Base-by-base conservation (phyloP, 2,329 filamentous ascomycete species). In the Nemania serpens region DNA sequence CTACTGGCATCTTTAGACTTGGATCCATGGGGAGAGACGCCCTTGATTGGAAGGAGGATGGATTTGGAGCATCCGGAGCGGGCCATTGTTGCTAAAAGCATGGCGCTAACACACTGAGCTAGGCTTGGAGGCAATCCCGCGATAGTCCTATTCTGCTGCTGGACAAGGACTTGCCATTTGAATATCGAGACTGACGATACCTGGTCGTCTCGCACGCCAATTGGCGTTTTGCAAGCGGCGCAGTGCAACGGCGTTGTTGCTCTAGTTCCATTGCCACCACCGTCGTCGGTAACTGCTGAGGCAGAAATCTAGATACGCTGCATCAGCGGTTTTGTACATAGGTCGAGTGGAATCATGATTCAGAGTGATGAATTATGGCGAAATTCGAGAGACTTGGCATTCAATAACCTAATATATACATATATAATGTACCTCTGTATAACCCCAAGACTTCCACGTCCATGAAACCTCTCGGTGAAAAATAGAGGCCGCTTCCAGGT, bases 21-120 rank as follows among this genome's bases (percentile, higher is more conserved):
- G 6, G 39, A 34, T 12, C 3, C 42, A n/a, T 42, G 25, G 15
- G 46, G 22, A 2, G 29, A 11, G 25, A 20, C 22, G 12, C 48
- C 48, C 65, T 49, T 69, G 22, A 77, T 71, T 0, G 81, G 82
- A 17, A 80, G 72, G 12, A 87, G 70, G 18, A 87, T 74, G 0
- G 82, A 83, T 69, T 86, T 86, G 42, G 84, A 82, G 25, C 81
- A 85, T 12, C 82, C 84, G 1, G 83, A 84, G n/a, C 83, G 79
- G 12, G 83, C 78, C 43, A 84, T 79, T 0, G 80, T 83, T 10
- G 83, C 79, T 18, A 82, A 70, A 25, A 87, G 74, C 55, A 81
- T 82, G 0, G 82, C 79, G 3, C 82, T 79, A 2, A 87, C 75
- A 60, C 84, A 87, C 51, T 85, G 79, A 0, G 76, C 68, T 34